Percentiles rank a stretch among this genome's conserved stretches.
Evolutionary conservation across 148 eudicot species (phyloP).

Genomic region (Cornus controversa): DNA sequence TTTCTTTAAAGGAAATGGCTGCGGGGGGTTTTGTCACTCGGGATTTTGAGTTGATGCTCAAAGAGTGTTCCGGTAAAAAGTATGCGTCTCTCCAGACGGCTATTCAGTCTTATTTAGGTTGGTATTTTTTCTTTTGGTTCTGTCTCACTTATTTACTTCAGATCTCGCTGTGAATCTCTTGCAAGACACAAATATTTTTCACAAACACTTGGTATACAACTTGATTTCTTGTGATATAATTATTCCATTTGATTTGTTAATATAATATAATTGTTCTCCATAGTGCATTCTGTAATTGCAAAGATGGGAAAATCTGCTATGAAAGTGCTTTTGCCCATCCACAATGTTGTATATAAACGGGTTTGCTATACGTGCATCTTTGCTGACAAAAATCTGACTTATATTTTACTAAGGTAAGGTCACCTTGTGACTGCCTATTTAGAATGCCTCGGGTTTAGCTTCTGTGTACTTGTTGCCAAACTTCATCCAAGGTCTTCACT

Average conservation of each 20-base stretch:
- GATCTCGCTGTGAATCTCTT: neutral
- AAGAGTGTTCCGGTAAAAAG: slow-evolving; percentile 76
- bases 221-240: neutral
- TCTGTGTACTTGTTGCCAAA: too few species aligned
- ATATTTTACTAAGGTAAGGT: too few species aligned
- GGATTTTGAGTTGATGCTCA: slow-evolving; percentile 92
- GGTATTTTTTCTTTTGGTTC: neutral
- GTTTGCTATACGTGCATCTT: too few species aligned
- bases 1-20: slow-evolving; percentile 44
- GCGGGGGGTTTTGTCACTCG: slow-evolving; percentile 93
- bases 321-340: too few species aligned
- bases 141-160: neutral
- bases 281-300: neutral
- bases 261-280: too few species aligned
- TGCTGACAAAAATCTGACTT: too few species aligned
- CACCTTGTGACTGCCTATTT: too few species aligned
- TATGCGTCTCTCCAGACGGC: slow-evolving; percentile 66
- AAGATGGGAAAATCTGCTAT: too few species aligned
- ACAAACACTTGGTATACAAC: neutral
- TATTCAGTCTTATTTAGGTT: slow-evolving; percentile 73
- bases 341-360: too few species aligned
- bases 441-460: too few species aligned
- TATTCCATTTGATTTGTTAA: neutral
- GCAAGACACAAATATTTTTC: neutral
- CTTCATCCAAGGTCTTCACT: too few species aligned